Evolutionary conservation across 805 yeast species (phyloP), one percentile per base, ranked within the genome.

Genomic region (Torulaspora indica): DNA sequence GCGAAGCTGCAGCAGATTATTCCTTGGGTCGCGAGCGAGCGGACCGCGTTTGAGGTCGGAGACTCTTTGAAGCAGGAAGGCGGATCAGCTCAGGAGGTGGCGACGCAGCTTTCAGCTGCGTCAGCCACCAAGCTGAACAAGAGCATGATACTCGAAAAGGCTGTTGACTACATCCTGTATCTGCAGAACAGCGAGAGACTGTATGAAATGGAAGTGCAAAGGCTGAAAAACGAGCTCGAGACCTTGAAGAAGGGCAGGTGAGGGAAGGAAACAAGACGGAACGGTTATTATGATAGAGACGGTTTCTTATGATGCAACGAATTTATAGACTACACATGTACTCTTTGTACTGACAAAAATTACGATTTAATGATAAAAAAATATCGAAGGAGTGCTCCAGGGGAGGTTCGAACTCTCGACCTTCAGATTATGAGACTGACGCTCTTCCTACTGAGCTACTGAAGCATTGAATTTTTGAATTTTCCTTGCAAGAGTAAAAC

Each of bases 71-170:
- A 48, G 33, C 32, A 35, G 22, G 41, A 34, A 6, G 38, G 31
- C 2, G 42, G 32, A 13, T 20, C 43, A 35, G 38, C 18, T 23
- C 35, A 29, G 38, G 39, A 38, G 36, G 23, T 13, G 39, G 34
- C 25, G 15, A 38, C 38, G 4, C 40, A 35, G n/a, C 40, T 39
- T 14, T 38, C 41, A 22, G 47, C 47, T 8, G 44, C 42, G 12
- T 43, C 50, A 3, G 43, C 59, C 2, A 72, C 76, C 22, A 74
- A 72, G 53, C 62, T 82, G 38, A 82, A 82, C 60, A 82, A 82
- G 61, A 74, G 82, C 35, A 75, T 77, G 76, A 80, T 82, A 42
- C 64, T 82, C 50, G 88, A 82, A 53, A 77, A 78, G 58, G 88
- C 87, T 7, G 81, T 79, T 2, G 76, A 76, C 35, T 82, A 82